Percentiles rank a stretch among this genome's conserved stretches.
Evolutionary conservation across 176 grass and related monocot species (phyloP).

Genomic region (Oryza glaberrima): DNA sequence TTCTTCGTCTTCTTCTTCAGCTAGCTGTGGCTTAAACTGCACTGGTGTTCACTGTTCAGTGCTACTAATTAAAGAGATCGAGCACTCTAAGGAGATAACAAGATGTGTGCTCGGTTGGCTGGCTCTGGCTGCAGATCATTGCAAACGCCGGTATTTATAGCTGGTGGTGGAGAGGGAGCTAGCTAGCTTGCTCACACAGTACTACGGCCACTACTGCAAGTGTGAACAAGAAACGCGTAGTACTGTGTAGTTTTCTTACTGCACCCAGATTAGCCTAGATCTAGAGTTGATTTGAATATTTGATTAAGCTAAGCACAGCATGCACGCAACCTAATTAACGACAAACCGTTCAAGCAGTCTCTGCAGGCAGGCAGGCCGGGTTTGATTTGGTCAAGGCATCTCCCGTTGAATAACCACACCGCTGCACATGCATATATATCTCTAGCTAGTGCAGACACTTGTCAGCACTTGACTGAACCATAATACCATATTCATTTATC

Average conservation of each 20-base stretch:
- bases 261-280: slow-evolving; percentile 57
- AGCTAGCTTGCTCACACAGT: not conserved
- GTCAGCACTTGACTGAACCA: not conserved
- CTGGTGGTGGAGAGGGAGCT: not conserved
- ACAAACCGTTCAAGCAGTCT: slow-evolving; percentile 12
- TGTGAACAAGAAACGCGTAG: not conserved
- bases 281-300: slow-evolving; percentile 31
- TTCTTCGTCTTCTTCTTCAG: not conserved
- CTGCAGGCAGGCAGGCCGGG: not conserved
- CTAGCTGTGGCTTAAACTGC: not conserved
- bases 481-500: not conserved
- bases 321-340: slow-evolving; percentile 1
- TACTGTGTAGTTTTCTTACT: slow-evolving; percentile 3
- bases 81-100: not conserved
- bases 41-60: not conserved
- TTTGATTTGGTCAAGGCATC: slow-evolving; percentile 58
- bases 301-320: slow-evolving; percentile 13
- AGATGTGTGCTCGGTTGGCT: slow-evolving; percentile 3
- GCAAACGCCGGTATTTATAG: slow-evolving; percentile 57
- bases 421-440: slow-evolving; percentile 15
- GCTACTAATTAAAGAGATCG: not conserved
- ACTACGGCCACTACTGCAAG: not conserved
- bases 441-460: slow-evolving; percentile 1
- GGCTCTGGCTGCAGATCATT: slow-evolving; percentile 37
- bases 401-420: slow-evolving; percentile 42